Evolutionary conservation across 1,284 basidiomycete species (phyloP), one percentile per base, ranked within the genome.

Genomic region (Ustilago esculenta): DNA sequence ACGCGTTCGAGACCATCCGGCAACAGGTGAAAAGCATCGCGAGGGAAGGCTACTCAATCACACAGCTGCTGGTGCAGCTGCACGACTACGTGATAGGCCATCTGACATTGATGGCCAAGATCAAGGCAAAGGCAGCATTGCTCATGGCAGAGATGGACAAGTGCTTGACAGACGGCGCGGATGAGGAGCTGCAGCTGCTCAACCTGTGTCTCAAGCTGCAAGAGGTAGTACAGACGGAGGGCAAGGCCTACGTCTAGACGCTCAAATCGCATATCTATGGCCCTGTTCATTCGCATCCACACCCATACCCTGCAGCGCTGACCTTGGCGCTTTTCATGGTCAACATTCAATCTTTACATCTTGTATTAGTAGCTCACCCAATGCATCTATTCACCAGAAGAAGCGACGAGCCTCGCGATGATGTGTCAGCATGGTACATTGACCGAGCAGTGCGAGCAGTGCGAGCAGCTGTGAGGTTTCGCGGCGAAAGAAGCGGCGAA

Each of bases 121-220:
- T 92, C 69, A 98, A 98, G 82, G 87, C 92, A 1, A 85, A 85
- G 25, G 91, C 91, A 65, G 92, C 91, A 1, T 84, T 98, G 17
- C 88, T 89, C 8, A 90, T 98, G 65, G 95, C 94, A 4, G 92
- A 95, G 81, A 92, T 92, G 33, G 96, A 99, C 85, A 98, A 98
- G 83, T 92, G 92, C 0, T 84, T 99, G 37, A 92, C 91, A 67
- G 95, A 98, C 75, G 96, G 96, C 1, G 94, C 92, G n/a, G 95
- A 98, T 76, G 96, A 99, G 83, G 94, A 97, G 82, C 84, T 99
- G 33, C 97, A 96, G 89, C 87, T 94, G 44, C 84, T 98, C 18
- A 92, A 95, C 76, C 89, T 93, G 46, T 92, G 88, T 33, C 83
- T 97, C 48, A 86, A 88, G 34, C 85, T 96, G 44, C 66, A 69